Evolutionary conservation across 495 filamentous ascomycete species (phyloP).

Genomic region (Collariella sp.): DNA sequence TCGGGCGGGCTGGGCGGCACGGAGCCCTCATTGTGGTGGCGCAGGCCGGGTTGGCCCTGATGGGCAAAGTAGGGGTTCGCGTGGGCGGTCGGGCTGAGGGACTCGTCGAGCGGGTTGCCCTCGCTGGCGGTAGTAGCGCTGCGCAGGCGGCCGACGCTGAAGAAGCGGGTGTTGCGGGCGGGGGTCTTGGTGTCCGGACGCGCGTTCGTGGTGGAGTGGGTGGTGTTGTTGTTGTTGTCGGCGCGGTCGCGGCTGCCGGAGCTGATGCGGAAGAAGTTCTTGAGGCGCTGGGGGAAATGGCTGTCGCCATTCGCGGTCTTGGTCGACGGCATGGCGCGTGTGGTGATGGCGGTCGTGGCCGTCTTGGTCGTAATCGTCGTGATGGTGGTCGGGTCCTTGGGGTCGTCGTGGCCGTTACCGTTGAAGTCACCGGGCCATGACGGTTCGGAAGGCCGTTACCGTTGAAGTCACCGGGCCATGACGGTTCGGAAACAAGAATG

Average conservation of each 20-base stretch:
- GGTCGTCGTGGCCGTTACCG: not conserved
- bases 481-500: conserved; percentile 4
- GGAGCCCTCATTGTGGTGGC: conserved; percentile 90
- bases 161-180: conserved; percentile 76
- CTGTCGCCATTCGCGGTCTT: conserved; percentile 38
- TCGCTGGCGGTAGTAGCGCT: conserved; percentile 91
- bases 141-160: conserved; percentile 65
- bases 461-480: conserved; percentile 18
- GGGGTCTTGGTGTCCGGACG: conserved; percentile 30
- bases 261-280: conserved; percentile 97
- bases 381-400: conserved; percentile 20
- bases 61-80: conserved; percentile 97
- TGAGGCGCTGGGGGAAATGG: conserved; percentile 82
- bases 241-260: conserved; percentile 37
- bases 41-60: conserved; percentile 83
- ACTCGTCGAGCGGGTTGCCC: conserved; percentile 80
- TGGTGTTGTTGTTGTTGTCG: conserved; percentile 30
- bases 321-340: conserved; percentile 30
- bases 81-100: conserved; percentile 82
- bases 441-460: no score
- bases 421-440: conserved; percentile 18
- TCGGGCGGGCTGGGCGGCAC: conserved; percentile 96
- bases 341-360: conserved; percentile 15
- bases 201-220: not conserved
- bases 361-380: conserved; percentile 11